Evolutionary conservation across 352 stramenopile genomes (phyloP), one percentile per base, ranked within the genome.

Genomic region (Phytophthora hibernalis): DNA sequence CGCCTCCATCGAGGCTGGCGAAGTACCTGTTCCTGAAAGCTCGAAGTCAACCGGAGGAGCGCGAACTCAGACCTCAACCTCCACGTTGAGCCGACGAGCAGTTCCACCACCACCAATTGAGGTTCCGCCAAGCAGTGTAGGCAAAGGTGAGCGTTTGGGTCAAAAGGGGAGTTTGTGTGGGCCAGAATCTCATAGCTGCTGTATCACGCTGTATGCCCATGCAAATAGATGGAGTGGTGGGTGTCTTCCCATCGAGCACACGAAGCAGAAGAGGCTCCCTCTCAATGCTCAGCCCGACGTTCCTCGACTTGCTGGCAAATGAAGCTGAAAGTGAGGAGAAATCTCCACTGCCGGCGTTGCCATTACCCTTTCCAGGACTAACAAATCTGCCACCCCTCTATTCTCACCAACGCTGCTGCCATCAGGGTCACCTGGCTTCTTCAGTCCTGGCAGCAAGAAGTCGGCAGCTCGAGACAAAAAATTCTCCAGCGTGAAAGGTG

Each of bases 261-360:
- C 52, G 57, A 53, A 79, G 60, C 57, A 69, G 65, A 42, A 72
- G 63, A 58, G 66, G 68, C 30, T 71, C 54, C 58, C 71, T 68
- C 52, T 68, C 59, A 20, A 87, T 91, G 74, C 83, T 94, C 54
- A 94, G 85, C 37, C 85, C 85, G 0, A 92, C 82, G 37, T 90
- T 94, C 52, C 68, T 94, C 54, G 85, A 92, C 50, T 88, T 91
- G 54, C 66, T 92, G 47, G 61, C 71, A 20, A 76, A 67, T 7
- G 81, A 82, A 47, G 72, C 60, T 8, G 73, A 80, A 61, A 80
- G 61, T 60, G 82, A 93, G 55, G 82, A 92, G 57, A 87, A 89
- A 54, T 79, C 68, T 9, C 49, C 68, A 43, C 28, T 87, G 18
- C 67, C 75, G 31, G 67, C 68, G 30, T 54, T 77, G 18, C 50